phyloP scores from a whole-genome alignment of 1,284 basidiomycete genomes.

The Rhodotorula sp. region DNA sequence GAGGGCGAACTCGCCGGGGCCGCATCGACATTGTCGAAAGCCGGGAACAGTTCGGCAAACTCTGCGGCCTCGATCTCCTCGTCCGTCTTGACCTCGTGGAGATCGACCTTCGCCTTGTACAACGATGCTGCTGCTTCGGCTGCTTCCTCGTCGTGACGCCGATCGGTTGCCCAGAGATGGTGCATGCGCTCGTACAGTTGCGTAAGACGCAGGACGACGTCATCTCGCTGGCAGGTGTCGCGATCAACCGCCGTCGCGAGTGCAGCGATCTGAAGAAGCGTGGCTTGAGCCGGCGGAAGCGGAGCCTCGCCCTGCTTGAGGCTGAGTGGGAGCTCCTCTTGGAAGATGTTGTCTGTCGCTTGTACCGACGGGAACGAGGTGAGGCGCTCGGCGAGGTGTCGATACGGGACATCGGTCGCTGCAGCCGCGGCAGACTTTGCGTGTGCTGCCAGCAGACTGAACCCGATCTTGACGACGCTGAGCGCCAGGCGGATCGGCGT shows the following conservation, averaged over 20 bases:
- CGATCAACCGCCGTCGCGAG: slow-evolving; percentile 18
- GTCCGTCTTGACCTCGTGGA: slow-evolving; percentile 65
- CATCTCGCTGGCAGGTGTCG: slow-evolving; percentile 2
- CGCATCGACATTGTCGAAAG: slow-evolving; percentile 45
- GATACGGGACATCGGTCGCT: slow-evolving; percentile 10
- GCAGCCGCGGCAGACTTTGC: slow-evolving; percentile 6
- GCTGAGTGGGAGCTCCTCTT: slow-evolving; percentile 36
- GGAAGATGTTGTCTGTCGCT: slow-evolving; percentile 3
- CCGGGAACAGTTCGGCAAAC: slow-evolving; percentile 44
- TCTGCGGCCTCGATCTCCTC: slow-evolving; percentile 54
- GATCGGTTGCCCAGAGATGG: slow-evolving; percentile 79
- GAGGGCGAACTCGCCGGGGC: slow-evolving; percentile 29
- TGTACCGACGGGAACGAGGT: slow-evolving; percentile 28
- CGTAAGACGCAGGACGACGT: slow-evolving; percentile 53
- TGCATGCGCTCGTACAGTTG: slow-evolving; percentile 67
- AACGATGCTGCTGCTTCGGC: slow-evolving; percentile 69
- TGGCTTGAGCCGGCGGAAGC: slow-evolving; percentile 34
- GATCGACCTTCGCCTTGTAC: slow-evolving; percentile 69
- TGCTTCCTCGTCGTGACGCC: slow-evolving; percentile 65
- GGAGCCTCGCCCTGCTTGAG: slow-evolving; percentile 36
- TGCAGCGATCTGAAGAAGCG: slow-evolving; percentile 36
- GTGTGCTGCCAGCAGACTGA: slow-evolving; percentile 31
- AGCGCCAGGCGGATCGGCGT: slow-evolving; percentile 38
- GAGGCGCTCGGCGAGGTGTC: slow-evolving; percentile 22
- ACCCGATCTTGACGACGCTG: slow-evolving; percentile 36